These are phyloP conservation scores for Claviceps purpurea DNA, from an alignment of 2,329 filamentous ascomycete genomes.

Conservation along the genomic window DNA sequence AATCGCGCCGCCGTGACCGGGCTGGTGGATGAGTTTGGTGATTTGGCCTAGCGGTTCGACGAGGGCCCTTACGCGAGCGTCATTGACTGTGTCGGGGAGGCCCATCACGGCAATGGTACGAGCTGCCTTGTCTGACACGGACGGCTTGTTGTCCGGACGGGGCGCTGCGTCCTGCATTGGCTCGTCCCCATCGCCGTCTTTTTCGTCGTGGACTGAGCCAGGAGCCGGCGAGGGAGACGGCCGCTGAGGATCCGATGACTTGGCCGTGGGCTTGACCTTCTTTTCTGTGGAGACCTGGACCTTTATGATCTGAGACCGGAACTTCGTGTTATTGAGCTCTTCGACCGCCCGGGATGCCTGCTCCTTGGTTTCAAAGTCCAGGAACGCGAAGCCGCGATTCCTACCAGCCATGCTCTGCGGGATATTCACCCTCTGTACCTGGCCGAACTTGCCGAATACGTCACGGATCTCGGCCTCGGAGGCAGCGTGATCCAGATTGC, in stretches of 20 bases:
- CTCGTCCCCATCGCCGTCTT: conserved; percentile 20
- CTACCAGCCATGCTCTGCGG: conserved; percentile 53
- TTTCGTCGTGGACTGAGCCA: conserved; percentile 19
- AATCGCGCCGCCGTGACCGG: conserved; percentile 72
- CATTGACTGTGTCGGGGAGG: conserved; percentile 84
- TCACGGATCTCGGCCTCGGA: conserved; percentile 56
- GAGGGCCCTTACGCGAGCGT: conserved; percentile 63
- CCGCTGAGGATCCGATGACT: conserved; percentile 21
- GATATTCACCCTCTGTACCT: conserved; percentile 58
- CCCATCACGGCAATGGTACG: conserved; percentile 74
- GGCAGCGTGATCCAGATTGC: conserved; percentile 48
- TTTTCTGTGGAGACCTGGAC: conserved; percentile 47
- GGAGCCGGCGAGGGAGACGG: conserved; percentile 20
- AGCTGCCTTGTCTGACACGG: conserved; percentile 38
- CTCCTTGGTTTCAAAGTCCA: conserved; percentile 61
- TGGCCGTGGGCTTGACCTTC: conserved; percentile 43
- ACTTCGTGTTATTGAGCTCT: conserved; percentile 56
- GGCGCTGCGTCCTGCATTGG: conserved; percentile 20
- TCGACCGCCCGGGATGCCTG: conserved; percentile 53
- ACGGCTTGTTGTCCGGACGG: conserved; percentile 17
- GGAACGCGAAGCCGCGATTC: conserved; percentile 66
- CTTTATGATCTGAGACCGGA: conserved; percentile 52
- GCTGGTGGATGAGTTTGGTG: conserved; percentile 64
- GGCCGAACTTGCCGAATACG: conserved; percentile 64
- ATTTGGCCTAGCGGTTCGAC: conserved; percentile 59